A percentile compares a stretch with the other conserved stretches of the same genome.
phyloP scores from a whole-genome alignment of 148 eudicot species.

The Cornus suecica region DNA sequence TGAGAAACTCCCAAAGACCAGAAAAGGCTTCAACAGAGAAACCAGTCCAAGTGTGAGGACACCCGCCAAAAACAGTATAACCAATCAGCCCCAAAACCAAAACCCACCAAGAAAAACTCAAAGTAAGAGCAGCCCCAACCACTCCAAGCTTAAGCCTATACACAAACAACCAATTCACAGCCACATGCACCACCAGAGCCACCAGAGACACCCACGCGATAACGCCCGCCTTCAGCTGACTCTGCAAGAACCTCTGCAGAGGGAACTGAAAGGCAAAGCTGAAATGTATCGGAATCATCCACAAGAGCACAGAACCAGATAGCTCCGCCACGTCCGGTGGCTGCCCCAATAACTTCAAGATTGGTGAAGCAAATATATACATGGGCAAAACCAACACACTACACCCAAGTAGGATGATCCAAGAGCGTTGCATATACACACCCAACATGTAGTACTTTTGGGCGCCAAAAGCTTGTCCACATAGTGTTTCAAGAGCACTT shows the following conservation, averaged over 20 bases:
- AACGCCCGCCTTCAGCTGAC: background rate
- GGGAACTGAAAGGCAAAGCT: background rate
- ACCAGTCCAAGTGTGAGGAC: background rate
- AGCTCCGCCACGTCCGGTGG: background rate
- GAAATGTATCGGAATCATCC: background rate
- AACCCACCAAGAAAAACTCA: background rate
- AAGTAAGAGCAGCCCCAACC: background rate
- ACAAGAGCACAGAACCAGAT: background rate
- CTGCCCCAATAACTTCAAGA: background rate
- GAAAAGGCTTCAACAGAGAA: background rate
- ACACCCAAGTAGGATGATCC: background rate
- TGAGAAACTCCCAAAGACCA: background rate
- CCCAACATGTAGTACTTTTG: background rate
- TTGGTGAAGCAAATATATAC: background rate
- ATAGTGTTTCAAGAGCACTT: background rate
- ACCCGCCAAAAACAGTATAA: background rate
- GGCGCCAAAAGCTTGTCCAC: background rate
- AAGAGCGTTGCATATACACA: background rate
- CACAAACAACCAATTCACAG: background rate
- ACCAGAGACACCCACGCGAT: background rate
- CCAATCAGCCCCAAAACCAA: background rate
- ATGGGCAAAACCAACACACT: background rate
- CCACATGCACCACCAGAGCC: background rate
- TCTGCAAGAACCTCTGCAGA: background rate
- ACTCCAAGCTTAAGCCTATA: background rate